phyloP scores from a whole-genome alignment of 2,329 filamentous ascomycete species.

The Pseudogymnoascus sp. region DNA sequence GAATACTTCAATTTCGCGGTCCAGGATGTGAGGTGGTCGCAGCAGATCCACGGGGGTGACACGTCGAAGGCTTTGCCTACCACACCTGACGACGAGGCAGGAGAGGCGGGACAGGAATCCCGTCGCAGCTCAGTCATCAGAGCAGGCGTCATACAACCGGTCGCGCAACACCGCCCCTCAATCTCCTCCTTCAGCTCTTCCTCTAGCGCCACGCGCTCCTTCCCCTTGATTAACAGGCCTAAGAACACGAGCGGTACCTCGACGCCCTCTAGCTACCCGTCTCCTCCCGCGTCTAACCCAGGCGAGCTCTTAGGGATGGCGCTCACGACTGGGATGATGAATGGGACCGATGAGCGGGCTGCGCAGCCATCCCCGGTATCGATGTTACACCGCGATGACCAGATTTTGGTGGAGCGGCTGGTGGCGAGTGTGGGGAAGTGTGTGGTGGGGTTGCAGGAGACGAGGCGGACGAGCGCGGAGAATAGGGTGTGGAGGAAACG shows the following conservation, averaged over 20 bases:
- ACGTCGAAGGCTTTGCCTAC: neutral
- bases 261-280: neutral
- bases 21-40: slow-evolving; percentile 18
- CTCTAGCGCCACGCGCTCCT: slow-evolving; percentile 54
- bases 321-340: slow-evolving; percentile 14
- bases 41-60: neutral
- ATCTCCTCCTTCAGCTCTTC: slow-evolving; percentile 45
- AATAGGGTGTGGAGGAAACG: slow-evolving; percentile 61
- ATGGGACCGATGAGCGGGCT: slow-evolving; percentile 11
- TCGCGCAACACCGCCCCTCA: slow-evolving; percentile 46
- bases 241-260: slow-evolving; percentile 25
- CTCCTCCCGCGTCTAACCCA: neutral
- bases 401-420: slow-evolving; percentile 52
- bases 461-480: slow-evolving; percentile 49
- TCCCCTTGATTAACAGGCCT: slow-evolving; percentile 52
- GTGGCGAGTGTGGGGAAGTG: slow-evolving; percentile 56
- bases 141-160: slow-evolving; percentile 3
- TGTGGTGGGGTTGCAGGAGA: slow-evolving; percentile 52
- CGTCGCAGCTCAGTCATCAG: neutral
- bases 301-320: neutral
- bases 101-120: neutral
- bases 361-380: slow-evolving; percentile 26
- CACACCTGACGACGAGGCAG: neutral
- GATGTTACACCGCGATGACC: slow-evolving; percentile 45
- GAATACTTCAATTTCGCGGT: slow-evolving; percentile 30